Base-by-base conservation (phyloP, 2,329 filamentous ascomycete genomes). In the Trichothecium sympodiale region DNA sequence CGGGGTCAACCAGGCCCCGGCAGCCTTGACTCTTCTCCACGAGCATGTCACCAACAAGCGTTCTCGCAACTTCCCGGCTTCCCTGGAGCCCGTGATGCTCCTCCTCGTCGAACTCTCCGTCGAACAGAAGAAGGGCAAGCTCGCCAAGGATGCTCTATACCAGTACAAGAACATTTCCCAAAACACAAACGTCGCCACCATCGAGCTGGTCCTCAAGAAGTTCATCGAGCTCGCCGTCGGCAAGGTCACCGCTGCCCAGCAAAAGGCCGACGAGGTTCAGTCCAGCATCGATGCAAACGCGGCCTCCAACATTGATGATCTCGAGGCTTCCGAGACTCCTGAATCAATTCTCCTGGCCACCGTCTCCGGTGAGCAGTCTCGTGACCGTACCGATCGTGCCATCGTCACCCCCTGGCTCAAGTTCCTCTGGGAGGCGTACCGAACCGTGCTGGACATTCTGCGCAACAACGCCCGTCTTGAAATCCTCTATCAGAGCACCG, bases 131-230 rank as follows among this genome's bases (percentile, higher is more conserved):
- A 98, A 96, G 68, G 91, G 91, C 52, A 98, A 98, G 66, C 75
- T 91, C 42, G 91, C 89, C 61, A 98, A 98, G 74, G 91, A 98
- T 67, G 91, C 91, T 42, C 74, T 98, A 33, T 98, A 96, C 62
- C 91, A 95, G 62, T 98, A 98, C 76, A 98, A 98, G 74, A 98
- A 98, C 63, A 96, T 95, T 49, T 89, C 88, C 38, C 91, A 98
- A 63, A 98, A 98, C 68, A 94, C 89, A 50, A 96, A 96, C 58
- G 87, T 98, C 48, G 87, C 78, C 51, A 98, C 91, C 42, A 98
- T 98, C 59, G 91, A 96, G 80, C 70, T 94, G 49, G 91, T 98
- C 47, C 76, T 98, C 52, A 94, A 94, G 67, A 88, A 83, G 60
- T 98, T 98, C 65, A 95, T 98, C 65, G 86, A 96, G 63, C 75